Evolutionary conservation across 2,329 filamentous ascomycete genomes (phyloP), one percentile per base, ranked within the genome.

Genomic region (Microdochium nivale): DNA sequence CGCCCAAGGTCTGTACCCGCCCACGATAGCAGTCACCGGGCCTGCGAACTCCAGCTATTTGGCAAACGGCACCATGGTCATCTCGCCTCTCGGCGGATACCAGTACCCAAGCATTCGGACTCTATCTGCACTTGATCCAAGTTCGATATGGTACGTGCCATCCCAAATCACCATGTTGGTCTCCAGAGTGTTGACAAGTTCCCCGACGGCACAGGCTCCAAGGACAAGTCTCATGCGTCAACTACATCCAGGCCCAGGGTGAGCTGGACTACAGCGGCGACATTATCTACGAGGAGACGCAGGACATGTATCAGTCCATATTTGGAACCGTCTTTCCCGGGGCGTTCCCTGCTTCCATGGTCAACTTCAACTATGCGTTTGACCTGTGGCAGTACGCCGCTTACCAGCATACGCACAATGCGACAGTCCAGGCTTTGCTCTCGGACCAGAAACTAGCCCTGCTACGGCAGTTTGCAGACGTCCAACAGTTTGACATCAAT

Each of bases 1-100:
- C 67, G 70, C 94, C 59, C 90, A 96, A 65, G 90, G 86, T 3
- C 74, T 96, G 3, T 96, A 95, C 62, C 90, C 90, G 2, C 88
- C 89, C 0, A 76, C 79, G 1, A 74, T 74, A 3, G 54, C 60
- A 10, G 56, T 60, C 0, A 62, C 61, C 13, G 67, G 65, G 3
- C 65, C 64, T 23, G 46, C 54, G 10, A 62, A 65, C 33, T 71
- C 77, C 13, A 73, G 80, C 55, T 78, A 74, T 0, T 68, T 88
- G 33, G 72, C 73, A 19, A 83, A 88, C 61, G 81, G 81, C 11
- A 80, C 77, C 3, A 66, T 71, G 2, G 70, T 87, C 5, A 70
- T 82, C 25, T 80, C 81, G 40, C 90, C 90, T 0, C 67, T 95
- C 60, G 71, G 79, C 51, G 90, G 90, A 10, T 95, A 91, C 63